Conservation (phyloP, 2,329 filamentous ascomycete species). For the Emergomyces orientalis region DNA sequence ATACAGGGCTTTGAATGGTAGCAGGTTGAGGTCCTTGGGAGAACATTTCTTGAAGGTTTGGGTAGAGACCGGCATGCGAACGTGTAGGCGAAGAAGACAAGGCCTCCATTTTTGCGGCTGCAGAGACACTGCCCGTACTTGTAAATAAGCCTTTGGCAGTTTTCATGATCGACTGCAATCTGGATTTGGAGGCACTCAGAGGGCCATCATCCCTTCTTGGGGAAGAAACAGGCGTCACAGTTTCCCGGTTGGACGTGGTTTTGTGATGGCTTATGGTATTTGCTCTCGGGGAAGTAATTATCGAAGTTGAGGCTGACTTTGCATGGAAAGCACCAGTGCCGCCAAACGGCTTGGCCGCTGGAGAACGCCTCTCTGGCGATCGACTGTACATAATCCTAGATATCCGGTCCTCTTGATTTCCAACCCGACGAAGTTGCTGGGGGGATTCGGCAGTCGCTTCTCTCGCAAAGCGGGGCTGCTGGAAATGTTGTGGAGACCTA, state of each 20-base stretch:
- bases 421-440: neutral
- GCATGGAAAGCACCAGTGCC: conserved; percentile 39
- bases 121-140: conserved; percentile 55
- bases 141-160: conserved; percentile 78
- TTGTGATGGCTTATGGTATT: conserved; percentile 44
- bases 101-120: conserved; percentile 49
- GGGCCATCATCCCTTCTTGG: conserved; percentile 61
- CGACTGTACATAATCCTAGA: conserved; percentile 11
- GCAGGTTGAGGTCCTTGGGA: conserved; percentile 17
- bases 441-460: neutral
- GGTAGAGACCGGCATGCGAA: conserved; percentile 23
- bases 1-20: conserved; percentile 25
- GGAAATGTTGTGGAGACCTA: conserved; percentile 10
- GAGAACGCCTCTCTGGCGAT: conserved; percentile 14
- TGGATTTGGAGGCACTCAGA: conserved; percentile 84
- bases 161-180: conserved; percentile 81
- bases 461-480: conserved; percentile 2
- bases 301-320: conserved; percentile 57
- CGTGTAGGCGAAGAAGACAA: conserved; percentile 35
- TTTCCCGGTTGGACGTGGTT: conserved; percentile 47
- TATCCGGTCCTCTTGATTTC: neutral
- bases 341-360: conserved; percentile 15
- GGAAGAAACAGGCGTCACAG: conserved; percentile 51
- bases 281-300: conserved; percentile 43
- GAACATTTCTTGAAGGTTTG: conserved; percentile 18